phyloP scores from a whole-genome alignment of 495 filamentous ascomycete genomes.

The Tuber indicum region DNA sequence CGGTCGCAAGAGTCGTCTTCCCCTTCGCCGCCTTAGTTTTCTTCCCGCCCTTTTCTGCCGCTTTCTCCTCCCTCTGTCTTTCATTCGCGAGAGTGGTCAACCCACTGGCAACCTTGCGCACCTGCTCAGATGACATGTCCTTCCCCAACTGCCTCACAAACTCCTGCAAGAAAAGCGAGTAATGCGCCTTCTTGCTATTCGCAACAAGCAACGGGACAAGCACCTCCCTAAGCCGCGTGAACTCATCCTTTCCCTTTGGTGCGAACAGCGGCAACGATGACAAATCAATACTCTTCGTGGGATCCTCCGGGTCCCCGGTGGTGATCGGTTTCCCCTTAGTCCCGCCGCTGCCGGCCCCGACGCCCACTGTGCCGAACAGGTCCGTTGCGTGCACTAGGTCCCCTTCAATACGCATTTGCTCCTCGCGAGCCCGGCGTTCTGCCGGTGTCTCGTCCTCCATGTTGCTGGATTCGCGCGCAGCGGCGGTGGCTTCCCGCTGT shows the following conservation, averaged over 20 bases:
- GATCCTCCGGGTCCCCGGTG: slow-evolving; percentile 59
- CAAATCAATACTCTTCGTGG: slow-evolving; percentile 72
- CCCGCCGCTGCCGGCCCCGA: slow-evolving; percentile 54
- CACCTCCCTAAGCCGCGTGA: slow-evolving; percentile 63
- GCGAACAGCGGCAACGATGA: slow-evolving; percentile 76
- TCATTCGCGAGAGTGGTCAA: slow-evolving; percentile 86
- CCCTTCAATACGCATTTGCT: slow-evolving; percentile 53
- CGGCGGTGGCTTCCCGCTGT: slow-evolving; percentile 48
- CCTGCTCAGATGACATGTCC: slow-evolving; percentile 81
- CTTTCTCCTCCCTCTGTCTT: slow-evolving; percentile 98
- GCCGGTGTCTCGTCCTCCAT: slow-evolving; percentile 64
- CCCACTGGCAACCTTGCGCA: slow-evolving; percentile 85
- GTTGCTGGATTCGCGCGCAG: slow-evolving; percentile 54
- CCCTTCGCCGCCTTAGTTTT: slow-evolving; percentile 93
- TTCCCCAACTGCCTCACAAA: slow-evolving; percentile 80
- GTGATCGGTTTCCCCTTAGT: slow-evolving; percentile 54
- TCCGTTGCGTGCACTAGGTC: slow-evolving; percentile 90
- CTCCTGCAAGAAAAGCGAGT: slow-evolving; percentile 80
- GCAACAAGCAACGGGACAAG: slow-evolving; percentile 65
- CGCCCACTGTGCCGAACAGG: slow-evolving; percentile 73
- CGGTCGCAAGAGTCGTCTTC: slow-evolving; percentile 69
- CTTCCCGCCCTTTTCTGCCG: slow-evolving; percentile 87
- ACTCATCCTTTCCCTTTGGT: slow-evolving; percentile 77
- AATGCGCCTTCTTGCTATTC: slow-evolving; percentile 83
- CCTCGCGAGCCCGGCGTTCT: slow-evolving; percentile 67